Base-by-base conservation (phyloP, 2,329 filamentous ascomycete genomes). In the Beauveria medogensis region DNA sequence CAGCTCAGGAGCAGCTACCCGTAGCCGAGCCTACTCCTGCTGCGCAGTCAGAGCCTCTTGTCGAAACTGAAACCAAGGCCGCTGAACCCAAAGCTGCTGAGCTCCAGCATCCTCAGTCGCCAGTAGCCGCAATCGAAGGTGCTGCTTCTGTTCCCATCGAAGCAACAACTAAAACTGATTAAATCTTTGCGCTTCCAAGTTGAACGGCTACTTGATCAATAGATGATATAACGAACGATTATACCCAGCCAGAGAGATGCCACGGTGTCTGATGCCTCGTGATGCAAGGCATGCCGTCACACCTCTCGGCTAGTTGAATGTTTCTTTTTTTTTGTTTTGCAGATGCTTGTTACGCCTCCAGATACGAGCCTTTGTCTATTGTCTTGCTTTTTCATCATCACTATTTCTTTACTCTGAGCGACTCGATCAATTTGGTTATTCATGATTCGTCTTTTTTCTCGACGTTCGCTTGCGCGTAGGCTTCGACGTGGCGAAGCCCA, bases 201-300 rank as follows among this genome's bases (percentile, higher is more conserved):
- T 5, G 34, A 37, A 37, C 26, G 24, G 20, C 20, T 34, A 44
- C 40, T 43, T 9, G 26, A 46, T 14, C 26, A 37, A 43, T 14
- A 20, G 30, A 63, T 59, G 18, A 55, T 51, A 34, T 63, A 59
- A 47, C 63, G 59, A 40, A 59, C 43, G 44, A 52, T 55, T 52
- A 43, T 53, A 62, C 44, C 48, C 61, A 46, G 41, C 28, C 50
- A 34, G 28, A 28, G 18, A 30, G 55, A 58, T 12, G 30, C 5
- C 26, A 34, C 43, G 14, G 54, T 18, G 43, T n/a, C 6, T 14
- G 20, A n/a, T 41, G 9, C 18, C n/a, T 20, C 24, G n/a, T 24
- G 28, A 26, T 48, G 20, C 55, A 8, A 40, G 10, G 28, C 20
- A 40, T n/a, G 5, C 30, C 34, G 34, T 47, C 46, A 40, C 18